Base-by-base conservation (phyloP, 768 basidiomycete species). In the Kwoniella sp. region DNA sequence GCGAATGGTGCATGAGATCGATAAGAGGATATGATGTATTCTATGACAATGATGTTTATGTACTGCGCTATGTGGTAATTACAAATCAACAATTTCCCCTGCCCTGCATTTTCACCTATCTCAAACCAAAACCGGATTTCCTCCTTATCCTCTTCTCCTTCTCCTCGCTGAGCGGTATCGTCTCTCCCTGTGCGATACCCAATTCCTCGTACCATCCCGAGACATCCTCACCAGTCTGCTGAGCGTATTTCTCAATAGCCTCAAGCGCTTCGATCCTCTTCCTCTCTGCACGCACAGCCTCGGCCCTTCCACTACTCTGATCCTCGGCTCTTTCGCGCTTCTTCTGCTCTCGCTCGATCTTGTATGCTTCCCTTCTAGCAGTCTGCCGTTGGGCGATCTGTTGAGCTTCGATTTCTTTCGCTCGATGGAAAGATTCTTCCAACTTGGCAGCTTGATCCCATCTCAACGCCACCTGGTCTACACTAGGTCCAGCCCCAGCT, bases 191-290 rank as follows among this genome's bases (percentile, higher is more conserved):
- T 22, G 49, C 47, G n/a, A 63, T 25, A n/a, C 57, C 65, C 25
- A 70, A 55, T 47, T 70, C 69, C 49, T 60, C 48, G 25, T 57
- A 61, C 71, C 71, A 72, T 15, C 46, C 65, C 29, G 49, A 59
- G 37, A 72, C 66, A 55, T 72, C 71, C 33, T 69, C 56, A 2
- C 71, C 71, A 0, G 71, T 72, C 46, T 65, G 53, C 33, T 55
- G 37, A 8, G 71, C 71, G 62, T 72, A 65, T 40, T 60, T 53
- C 29, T 64, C 59, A 5, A 72, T 68, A 26, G 53, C 54, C 15
- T 60, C 63, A 2, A 70, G 25, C 13, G 67, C 63, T 24, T 64
- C 70, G 9, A 64, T 48, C 29, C 68, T 56, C 60, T 64, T 55
- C 49, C 58, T 63, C 24, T 68, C 64, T 25, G 64, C 52, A 47